Base-by-base conservation (phyloP, 1,284 basidiomycete genomes). In the Cutaneotrichosporon sp. region DNA sequence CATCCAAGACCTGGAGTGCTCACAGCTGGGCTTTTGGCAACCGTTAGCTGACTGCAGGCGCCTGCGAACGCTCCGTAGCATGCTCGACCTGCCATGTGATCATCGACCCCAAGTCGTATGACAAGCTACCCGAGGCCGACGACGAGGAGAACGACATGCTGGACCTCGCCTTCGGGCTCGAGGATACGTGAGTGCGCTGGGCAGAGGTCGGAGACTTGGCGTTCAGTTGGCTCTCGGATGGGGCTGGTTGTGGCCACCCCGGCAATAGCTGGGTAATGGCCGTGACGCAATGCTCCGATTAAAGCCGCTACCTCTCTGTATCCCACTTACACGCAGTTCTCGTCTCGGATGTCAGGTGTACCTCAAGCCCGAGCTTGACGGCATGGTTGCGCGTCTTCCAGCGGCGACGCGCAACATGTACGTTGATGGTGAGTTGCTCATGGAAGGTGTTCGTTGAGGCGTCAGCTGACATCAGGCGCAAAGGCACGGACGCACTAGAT, bases 131-230 rank as follows among this genome's bases (percentile, higher is more conserved):
- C 2, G 93, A 97, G 67, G 91, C 94, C 1, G 87, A 88, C 54
- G 94, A 98, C 62, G 94, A 98, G 70, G 94, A 98, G 77, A 96
- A 92, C 68, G 90, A 94, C 66, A 97, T 97, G 93, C 80, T 98
- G 34, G 94, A 98, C 74, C 86, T 98, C 78, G 96, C 94, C 1
- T 98, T 97, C 64, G 94, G 91, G 1, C 79, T 98, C 54, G 96
- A 92, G 1, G 94, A 97, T 68, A 97, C 93, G 66, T 93, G 82
- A 68, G 80, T 76, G 4, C 25, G 35, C 8, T 4, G 16, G n/a
- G 19, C 35, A 16, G 19, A n/a, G n/a, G n/a, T n/a, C 8, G 12
- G 14, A 27, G 2, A 4, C 20, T 38, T 25, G 16, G 11, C 14
- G 3, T 35, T 5, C 35, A 25, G 12, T 17, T 31, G 22, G 3